Conservation (phyloP, 2,329 filamentous ascomycete genomes). For the Pleomassaria siparia region DNA sequence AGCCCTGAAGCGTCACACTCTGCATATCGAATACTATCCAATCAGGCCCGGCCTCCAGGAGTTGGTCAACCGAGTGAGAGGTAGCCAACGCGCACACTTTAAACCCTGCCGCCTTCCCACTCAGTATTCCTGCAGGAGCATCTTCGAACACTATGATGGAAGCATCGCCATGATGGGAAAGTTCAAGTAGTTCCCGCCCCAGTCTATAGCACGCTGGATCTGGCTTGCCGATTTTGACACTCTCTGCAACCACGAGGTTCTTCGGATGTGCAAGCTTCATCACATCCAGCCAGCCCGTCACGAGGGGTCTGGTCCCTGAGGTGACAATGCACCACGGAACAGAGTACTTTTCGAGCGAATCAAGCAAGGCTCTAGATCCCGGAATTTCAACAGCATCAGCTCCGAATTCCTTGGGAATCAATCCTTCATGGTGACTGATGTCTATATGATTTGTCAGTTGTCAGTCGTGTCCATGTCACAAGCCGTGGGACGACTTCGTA, state of each 20-base stretch:
- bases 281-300: constrained; percentile 53
- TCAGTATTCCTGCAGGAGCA: constrained; percentile 78
- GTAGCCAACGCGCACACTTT: constrained; percentile 82
- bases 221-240: constrained; percentile 53
- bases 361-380: constrained; percentile 72
- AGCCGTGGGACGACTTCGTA: constrained; percentile 54
- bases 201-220: constrained; percentile 53
- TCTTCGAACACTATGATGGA: constrained; percentile 81
- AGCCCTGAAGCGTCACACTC: constrained; percentile 66
- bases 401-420: constrained; percentile 75
- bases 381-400: constrained; percentile 81
- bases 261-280: constrained; percentile 51
- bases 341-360: constrained; percentile 61
- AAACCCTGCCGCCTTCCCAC: constrained; percentile 84
- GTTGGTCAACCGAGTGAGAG: constrained; percentile 73
- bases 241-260: constrained; percentile 53
- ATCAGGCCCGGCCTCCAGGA: constrained; percentile 76
- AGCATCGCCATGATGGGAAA: constrained; percentile 44
- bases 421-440: constrained; percentile 74
- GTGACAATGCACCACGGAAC: constrained; percentile 82
- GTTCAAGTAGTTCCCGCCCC: constrained; percentile 44
- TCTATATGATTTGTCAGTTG: constrained; percentile 54
- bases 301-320: constrained; percentile 51
- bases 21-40: constrained; percentile 81
- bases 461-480: not conserved